phyloP scores from a whole-genome alignment of 371 early-diverging fungal species.

The Ordospora pajunii region DNA sequence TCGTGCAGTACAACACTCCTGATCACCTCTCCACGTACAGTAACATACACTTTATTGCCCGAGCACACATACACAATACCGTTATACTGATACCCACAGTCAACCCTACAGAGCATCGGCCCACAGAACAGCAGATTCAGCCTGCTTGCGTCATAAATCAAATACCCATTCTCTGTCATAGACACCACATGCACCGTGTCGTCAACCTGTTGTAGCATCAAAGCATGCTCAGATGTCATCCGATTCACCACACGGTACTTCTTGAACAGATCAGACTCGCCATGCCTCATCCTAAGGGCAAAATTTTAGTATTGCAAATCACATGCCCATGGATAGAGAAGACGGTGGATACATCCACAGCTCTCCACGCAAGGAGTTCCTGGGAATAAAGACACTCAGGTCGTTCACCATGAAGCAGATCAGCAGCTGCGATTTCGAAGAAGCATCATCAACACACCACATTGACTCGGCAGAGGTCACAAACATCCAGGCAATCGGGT shows the following conservation, averaged over 20 bases:
- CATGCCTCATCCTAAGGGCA: background rate
- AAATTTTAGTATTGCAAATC: conserved; percentile 8
- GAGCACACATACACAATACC: background rate
- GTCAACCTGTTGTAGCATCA: background rate
- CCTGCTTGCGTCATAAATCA: background rate
- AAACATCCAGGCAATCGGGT: conserved; percentile 35
- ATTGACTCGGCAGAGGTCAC: conserved; percentile 37
- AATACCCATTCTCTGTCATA: background rate
- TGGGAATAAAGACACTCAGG: conserved; percentile 41
- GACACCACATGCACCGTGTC: background rate
- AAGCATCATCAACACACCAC: conserved; percentile 11
- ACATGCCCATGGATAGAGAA: background rate
- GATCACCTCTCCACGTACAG: background rate
- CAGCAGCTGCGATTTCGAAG: conserved; percentile 9
- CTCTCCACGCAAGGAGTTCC: conserved; percentile 37
- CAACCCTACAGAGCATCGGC: background rate
- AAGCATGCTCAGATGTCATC: background rate
- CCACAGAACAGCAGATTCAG: conserved; percentile 2
- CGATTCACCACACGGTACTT: background rate
- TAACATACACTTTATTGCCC: background rate
- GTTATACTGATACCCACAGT: background rate
- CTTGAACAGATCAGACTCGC: conserved; percentile 1
- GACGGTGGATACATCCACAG: conserved; percentile 27
- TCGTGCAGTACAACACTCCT: background rate
- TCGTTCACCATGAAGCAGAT: conserved; percentile 47